Evolutionary conservation across 1,284 basidiomycete genomes (phyloP).

Genomic region (Flammula alnicola): DNA sequence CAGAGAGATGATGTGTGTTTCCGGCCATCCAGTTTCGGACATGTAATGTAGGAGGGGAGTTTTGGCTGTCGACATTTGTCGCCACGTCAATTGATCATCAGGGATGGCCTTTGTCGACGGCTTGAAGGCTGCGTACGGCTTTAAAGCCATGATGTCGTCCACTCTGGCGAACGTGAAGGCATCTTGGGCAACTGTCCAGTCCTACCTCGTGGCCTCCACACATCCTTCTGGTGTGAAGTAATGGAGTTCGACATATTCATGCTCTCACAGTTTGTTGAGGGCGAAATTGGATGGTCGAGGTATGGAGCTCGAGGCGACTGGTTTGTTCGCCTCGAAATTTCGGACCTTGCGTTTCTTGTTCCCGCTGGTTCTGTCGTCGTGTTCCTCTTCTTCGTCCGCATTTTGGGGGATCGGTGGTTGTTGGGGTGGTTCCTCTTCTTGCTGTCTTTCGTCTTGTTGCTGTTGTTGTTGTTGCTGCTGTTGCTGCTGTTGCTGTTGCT

Average conservation of each 20-base stretch:
- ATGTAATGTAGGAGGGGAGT: slow-evolving; percentile 10
- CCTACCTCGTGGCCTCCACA: slow-evolving; percentile 20
- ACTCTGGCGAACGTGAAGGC: slow-evolving; percentile 18
- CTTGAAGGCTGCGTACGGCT: slow-evolving; percentile 17
- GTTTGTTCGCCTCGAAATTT: slow-evolving; percentile 3
- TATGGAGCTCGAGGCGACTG: background rate
- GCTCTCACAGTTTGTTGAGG: slow-evolving; percentile 1
- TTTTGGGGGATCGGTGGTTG: background rate
- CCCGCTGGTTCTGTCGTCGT: no score
- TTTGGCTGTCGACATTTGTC: slow-evolving; percentile 22
- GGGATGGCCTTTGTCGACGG: slow-evolving; percentile 22
- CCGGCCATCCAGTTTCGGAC: slow-evolving; percentile 15
- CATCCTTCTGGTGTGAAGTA: slow-evolving; percentile 34
- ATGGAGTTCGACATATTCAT: slow-evolving; percentile 31
- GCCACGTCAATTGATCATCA: slow-evolving; percentile 25
- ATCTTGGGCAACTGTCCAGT: slow-evolving; percentile 9
- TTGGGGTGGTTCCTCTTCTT: background rate
- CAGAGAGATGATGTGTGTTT: slow-evolving; percentile 7
- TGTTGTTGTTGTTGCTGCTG: background rate
- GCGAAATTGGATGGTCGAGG: slow-evolving; percentile 8
- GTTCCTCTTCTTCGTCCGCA: no score
- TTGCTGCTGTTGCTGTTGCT: background rate
- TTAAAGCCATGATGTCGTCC: slow-evolving; percentile 16
- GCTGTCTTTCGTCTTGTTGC: background rate
- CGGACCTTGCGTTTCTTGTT: slow-evolving; percentile 17